phyloP scores from a whole-genome alignment of 1,284 basidiomycete species.

The Cerrena zonata region DNA sequence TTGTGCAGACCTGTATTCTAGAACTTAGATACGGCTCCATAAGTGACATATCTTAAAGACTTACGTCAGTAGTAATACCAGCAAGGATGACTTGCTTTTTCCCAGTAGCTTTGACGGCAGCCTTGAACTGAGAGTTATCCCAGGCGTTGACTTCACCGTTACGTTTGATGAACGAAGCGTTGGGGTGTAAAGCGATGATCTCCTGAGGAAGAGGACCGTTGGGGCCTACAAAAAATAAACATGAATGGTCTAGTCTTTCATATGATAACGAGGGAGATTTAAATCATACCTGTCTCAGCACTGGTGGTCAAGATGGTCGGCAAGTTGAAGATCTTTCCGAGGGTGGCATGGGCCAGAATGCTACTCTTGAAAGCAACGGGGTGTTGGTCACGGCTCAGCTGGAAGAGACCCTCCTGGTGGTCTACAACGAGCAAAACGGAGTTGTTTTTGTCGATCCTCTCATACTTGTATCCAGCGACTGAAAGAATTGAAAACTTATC shows the following conservation, averaged over 20 bases:
- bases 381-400: constrained; percentile 35
- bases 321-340: constrained; percentile 39
- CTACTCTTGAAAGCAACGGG: constrained; percentile 37
- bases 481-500: too few species aligned
- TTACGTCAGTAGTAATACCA: constrained; percentile 43
- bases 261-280: not conserved
- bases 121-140: constrained; percentile 43
- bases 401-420: constrained; percentile 42
- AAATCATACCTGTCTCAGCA: constrained; percentile 32
- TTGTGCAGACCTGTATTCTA: constrained; percentile 35
- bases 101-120: constrained; percentile 41
- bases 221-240: constrained; percentile 28
- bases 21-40: not conserved
- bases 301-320: constrained; percentile 42
- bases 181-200: constrained; percentile 38
- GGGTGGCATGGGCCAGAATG: constrained; percentile 40
- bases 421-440: constrained; percentile 40
- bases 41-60: constrained; percentile 11
- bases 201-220: constrained; percentile 42
- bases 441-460: constrained; percentile 40
- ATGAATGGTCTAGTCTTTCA: too few species aligned
- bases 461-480: constrained; percentile 25
- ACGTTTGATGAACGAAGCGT: constrained; percentile 39
- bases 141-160: constrained; percentile 46
- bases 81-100: constrained; percentile 44